Evolutionary conservation across 2,329 filamentous ascomycete species (phyloP).

Genomic region (Clonostachys chloroleuca): DNA sequence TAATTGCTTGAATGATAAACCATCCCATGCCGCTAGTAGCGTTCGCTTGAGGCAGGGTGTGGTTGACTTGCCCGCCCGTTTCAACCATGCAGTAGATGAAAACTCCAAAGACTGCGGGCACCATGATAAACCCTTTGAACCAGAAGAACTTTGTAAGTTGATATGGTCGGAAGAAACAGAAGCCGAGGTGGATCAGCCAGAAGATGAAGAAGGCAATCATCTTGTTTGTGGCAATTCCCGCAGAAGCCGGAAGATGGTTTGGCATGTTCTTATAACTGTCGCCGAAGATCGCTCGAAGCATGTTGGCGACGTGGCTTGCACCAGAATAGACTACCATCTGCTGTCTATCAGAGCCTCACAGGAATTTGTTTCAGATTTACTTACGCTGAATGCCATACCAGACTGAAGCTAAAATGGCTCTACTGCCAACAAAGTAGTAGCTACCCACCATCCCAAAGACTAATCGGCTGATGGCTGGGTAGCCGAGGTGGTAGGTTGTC

Average conservation of each 20-base stretch:
- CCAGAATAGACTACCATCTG: too few relatives aligned
- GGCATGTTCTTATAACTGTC: slow-evolving; percentile 26
- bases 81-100: slow-evolving; percentile 1
- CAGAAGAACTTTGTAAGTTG: too few relatives aligned
- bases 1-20: neutral
- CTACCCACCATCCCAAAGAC: slow-evolving; percentile 24
- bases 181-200: neutral
- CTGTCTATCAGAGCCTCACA: too few relatives aligned
- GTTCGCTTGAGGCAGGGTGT: too few relatives aligned
- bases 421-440: slow-evolving; percentile 28
- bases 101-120: neutral
- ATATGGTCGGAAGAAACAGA: too few relatives aligned
- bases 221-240: slow-evolving; percentile 18
- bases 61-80: too few relatives aligned
- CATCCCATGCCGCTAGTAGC: neutral
- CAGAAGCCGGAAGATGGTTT: slow-evolving; percentile 29
- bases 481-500: slow-evolving; percentile 32
- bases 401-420: slow-evolving; percentile 19
- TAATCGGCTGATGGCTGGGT: slow-evolving; percentile 29
- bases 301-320: too few relatives aligned
- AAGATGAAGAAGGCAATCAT: slow-evolving; percentile 1
- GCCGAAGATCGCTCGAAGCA: slow-evolving; percentile 13
- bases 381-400: slow-evolving; percentile 9
- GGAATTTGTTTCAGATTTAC: too few relatives aligned
- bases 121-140: too few relatives aligned